phyloP scores from a whole-genome alignment of 805 yeast species.

The Candida yuanshanica region DNA sequence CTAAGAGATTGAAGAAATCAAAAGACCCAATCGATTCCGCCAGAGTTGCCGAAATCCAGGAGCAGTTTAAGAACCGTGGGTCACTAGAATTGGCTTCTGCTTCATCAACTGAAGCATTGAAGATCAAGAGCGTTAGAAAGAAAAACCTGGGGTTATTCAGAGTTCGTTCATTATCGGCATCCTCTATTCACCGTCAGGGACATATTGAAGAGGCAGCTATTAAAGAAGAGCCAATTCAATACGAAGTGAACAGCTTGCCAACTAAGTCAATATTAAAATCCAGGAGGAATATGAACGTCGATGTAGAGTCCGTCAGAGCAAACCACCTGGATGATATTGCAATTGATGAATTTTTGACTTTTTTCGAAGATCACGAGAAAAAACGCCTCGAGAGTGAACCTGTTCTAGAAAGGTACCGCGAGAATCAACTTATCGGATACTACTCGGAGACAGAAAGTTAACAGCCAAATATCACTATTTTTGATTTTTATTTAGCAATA shows the following conservation, averaged over 20 bases:
- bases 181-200: not conserved
- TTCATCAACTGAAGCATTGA: not conserved
- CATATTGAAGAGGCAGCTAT: not conserved
- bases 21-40: slow-evolving; percentile 18
- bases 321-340: slow-evolving; percentile 33
- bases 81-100: slow-evolving; percentile 5
- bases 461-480: too few species aligned
- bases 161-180: not conserved
- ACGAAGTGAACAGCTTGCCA: not conserved
- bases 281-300: slow-evolving; percentile 28
- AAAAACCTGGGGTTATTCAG: not conserved
- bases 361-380: slow-evolving; percentile 32
- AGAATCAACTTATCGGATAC: slow-evolving; percentile 32
- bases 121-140: not conserved
- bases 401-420: slow-evolving; percentile 29
- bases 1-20: slow-evolving; percentile 27
- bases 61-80: slow-evolving; percentile 7
- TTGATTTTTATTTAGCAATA: too few species aligned
- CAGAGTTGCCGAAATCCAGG: slow-evolving; percentile 4
- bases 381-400: slow-evolving; percentile 29
- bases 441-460: slow-evolving; percentile 17
- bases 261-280: slow-evolving; percentile 34
- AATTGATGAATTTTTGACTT: slow-evolving; percentile 29
- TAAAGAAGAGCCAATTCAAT: not conserved
- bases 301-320: slow-evolving; percentile 32